phyloP scores from a whole-genome alignment of 345 rosid genomes.

The Pugionium cornutum region DNA sequence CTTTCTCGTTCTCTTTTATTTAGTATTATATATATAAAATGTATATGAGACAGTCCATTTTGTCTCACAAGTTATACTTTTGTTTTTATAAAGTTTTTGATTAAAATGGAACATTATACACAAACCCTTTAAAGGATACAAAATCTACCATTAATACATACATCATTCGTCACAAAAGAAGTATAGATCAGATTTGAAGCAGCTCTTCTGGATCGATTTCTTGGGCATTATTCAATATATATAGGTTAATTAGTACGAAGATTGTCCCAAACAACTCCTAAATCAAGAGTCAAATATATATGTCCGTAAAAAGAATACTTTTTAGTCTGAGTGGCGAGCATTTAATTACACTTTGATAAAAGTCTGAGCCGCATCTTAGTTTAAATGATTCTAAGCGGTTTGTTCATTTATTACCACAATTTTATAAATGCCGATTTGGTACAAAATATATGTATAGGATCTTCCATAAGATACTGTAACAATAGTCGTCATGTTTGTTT shows the following conservation, averaged over 20 bases:
- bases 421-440: background rate
- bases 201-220: too few species aligned
- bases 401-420: background rate
- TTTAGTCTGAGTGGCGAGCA: background rate
- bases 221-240: too few species aligned
- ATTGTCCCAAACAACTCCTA: background rate
- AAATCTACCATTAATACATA: background rate
- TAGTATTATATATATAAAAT: background rate
- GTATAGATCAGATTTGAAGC: background rate
- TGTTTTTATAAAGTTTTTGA: conserved; percentile 21
- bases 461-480: too few species aligned
- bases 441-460: too few species aligned
- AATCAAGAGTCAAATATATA: conserved; percentile 10
- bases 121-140: background rate
- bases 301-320: background rate
- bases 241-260: background rate
- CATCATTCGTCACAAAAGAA: conserved; percentile 14
- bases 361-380: background rate
- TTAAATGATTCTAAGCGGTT: too few species aligned
- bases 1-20: conserved; percentile 36
- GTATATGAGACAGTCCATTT: background rate
- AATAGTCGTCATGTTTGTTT: too few species aligned
- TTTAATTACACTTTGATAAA: background rate
- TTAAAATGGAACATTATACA: conserved; percentile 23
- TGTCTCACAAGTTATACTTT: conserved; percentile 14